Evolutionary conservation across 495 filamentous ascomycete genomes (phyloP), one percentile per base, ranked within the genome.

Genomic region (Elaphomyces granulatus): DNA sequence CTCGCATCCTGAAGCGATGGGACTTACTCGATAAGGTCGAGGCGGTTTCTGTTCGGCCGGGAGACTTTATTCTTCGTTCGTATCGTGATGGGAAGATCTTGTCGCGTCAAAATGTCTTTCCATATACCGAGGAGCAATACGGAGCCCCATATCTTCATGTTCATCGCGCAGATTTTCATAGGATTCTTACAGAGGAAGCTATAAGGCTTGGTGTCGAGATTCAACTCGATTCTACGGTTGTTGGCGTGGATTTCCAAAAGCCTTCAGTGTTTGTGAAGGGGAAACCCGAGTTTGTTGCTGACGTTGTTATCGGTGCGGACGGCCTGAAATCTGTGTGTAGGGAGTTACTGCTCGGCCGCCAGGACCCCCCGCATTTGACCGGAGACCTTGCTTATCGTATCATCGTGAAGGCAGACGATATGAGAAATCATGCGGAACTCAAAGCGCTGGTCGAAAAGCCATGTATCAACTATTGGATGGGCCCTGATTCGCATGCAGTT

Each of bases 381-480:
- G 77, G 77, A 1, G 76, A 80, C 48, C 54, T 80, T 20, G 77
- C 76, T 1, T 80, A 79, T 45, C 55, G 77, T 12, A 54, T 78
- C 1, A 56, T 76, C 3, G 45, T 78, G n/a, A 55, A 52, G 3
- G 50, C 61, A 2, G 51, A 61, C 17, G 55, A 69, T 21, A 34
- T 36, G 15, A 46, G 52, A 17, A 70, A 76, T 42, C 6, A 28
- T 6, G 53, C 60, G 1, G 67, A 72, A 28, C 45, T 77, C 31
- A 45, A 49, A 28, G 45, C 54, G 4, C 66, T 72, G 45, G 62
- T 76, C 0, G 37, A 50, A 4, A 57, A 64, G 6, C 62, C 71
- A 2, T 58, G 55, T 3, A 70, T 77, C 12, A 59, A 76, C 37
- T 72, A 78, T 45, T 83, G 79, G 78, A 53, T 80, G 16, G 80